phyloP scores from a whole-genome alignment of 352 stramenopile species.

The Phytophthora ramorum region DNA sequence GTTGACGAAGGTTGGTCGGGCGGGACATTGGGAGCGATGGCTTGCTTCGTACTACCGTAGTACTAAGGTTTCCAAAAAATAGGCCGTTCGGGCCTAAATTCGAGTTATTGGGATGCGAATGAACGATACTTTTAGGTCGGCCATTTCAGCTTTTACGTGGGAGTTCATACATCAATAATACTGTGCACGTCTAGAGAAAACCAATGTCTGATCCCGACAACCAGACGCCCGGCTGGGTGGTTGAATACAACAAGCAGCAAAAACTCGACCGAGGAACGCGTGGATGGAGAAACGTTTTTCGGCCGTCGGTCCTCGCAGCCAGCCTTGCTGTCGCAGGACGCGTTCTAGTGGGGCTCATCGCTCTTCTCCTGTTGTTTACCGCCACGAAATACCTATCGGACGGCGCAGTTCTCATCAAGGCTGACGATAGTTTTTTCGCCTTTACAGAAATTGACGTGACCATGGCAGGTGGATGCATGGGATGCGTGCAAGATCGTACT shows the following conservation, averaged over 20 bases:
- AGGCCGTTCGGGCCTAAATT: too few species aligned
- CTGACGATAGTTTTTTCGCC: conserved; percentile 8
- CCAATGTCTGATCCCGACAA: not conserved
- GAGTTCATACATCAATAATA: too few species aligned
- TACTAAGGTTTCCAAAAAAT: too few species aligned
- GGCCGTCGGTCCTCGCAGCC: conserved; percentile 2
- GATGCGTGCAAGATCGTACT: conserved; percentile 9
- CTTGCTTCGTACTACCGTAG: too few species aligned
- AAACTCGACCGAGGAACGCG: not conserved
- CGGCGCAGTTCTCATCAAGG: conserved; percentile 14
- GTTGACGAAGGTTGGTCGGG: too few species aligned
- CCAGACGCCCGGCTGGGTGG: conserved; percentile 2
- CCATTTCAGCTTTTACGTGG: too few species aligned
- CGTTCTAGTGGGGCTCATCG: conserved; percentile 4
- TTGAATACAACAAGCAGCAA: conserved; percentile 10
- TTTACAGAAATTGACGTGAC: conserved; percentile 11
- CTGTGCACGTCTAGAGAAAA: not conserved
- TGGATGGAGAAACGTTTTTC: not conserved
- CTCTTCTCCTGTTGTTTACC: not conserved
- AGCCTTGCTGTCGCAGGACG: conserved; percentile 2
- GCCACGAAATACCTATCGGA: conserved; percentile 8
- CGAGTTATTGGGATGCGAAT: too few species aligned
- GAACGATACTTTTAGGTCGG: too few species aligned
- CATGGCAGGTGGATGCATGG: conserved; percentile 14
- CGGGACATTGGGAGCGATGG: too few species aligned